A percentile compares a stretch with the other conserved stretches of the same genome.
These are phyloP conservation scores for Mrakia hoshinonis DNA, from an alignment of 768 basidiomycete genomes.

Conservation along the genomic window DNA sequence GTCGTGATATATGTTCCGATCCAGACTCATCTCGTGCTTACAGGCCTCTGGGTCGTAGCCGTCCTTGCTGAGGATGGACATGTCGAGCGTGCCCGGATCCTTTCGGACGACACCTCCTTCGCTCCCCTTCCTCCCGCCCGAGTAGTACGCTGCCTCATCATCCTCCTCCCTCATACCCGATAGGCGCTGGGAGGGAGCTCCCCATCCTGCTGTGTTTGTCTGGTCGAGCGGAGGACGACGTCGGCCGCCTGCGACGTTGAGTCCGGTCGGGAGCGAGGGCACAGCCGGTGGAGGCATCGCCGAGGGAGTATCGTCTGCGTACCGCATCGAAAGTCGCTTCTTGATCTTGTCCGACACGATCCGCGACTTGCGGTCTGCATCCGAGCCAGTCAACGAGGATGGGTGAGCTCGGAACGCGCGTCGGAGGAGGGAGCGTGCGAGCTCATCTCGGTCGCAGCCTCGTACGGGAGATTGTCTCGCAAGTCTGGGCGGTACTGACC, in stretches of 20 bases:
- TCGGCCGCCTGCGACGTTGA: neutral
- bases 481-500: neutral
- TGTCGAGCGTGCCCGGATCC: constrained; percentile 45
- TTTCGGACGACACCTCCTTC: constrained; percentile 9
- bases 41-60: constrained; percentile 82
- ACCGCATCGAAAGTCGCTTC: constrained; percentile 91
- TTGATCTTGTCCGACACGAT: constrained; percentile 78
- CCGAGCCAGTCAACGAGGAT: neutral
- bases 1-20: neutral
- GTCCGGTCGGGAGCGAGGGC: constrained; percentile 50
- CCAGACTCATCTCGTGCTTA: constrained; percentile 44
- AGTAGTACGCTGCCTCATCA: neutral
- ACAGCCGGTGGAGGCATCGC: constrained; percentile 47
- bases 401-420: neutral
- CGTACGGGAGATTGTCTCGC: neutral
- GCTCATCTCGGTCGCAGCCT: neutral
- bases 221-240: neutral
- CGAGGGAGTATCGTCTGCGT: constrained; percentile 54
- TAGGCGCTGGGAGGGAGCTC: neutral
- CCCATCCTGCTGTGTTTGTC: neutral
- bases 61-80: constrained; percentile 60
- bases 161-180: constrained; percentile 15
- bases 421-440: neutral
- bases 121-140: constrained; percentile 5
- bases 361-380: constrained; percentile 43